Conservation (phyloP, 768 basidiomycete genomes). For the Imleria badia region DNA sequence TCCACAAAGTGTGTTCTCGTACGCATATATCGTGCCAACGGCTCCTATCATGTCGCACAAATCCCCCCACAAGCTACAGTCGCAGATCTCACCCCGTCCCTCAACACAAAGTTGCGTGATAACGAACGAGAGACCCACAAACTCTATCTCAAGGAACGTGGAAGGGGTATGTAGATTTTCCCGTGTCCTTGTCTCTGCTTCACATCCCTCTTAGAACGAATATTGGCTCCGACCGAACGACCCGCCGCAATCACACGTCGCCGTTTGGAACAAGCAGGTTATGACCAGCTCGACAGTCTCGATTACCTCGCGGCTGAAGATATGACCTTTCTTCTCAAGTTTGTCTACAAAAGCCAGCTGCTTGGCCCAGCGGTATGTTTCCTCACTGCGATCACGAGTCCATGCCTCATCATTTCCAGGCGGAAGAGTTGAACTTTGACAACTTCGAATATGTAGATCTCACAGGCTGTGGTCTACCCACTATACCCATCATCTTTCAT, state of each 20-base stretch:
- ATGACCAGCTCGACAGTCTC: conserved; percentile 74
- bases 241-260: conserved; percentile 84
- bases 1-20: conserved; percentile 48
- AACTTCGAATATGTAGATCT: conserved; percentile 81
- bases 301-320: conserved; percentile 77
- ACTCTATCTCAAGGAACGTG: conserved; percentile 73
- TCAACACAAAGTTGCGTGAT: conserved; percentile 56
- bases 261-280: conserved; percentile 87
- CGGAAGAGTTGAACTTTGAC: conserved; percentile 71
- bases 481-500: conserved; percentile 87
- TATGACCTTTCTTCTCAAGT: conserved; percentile 82
- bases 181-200: neutral
- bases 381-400: neutral
- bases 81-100: conserved; percentile 55
- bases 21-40: conserved; percentile 75
- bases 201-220: conserved; percentile 58
- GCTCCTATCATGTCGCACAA: conserved; percentile 67
- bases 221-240: conserved; percentile 75
- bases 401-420: conserved; percentile 40
- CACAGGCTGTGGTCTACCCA: conserved; percentile 73
- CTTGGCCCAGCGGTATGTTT: conserved; percentile 60
- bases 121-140: conserved; percentile 61
- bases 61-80: conserved; percentile 68
- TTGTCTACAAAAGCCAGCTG: conserved; percentile 81
- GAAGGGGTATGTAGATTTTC: conserved; percentile 53